Conservation (phyloP, 768 basidiomycete genomes). For the Exsudoporus frostii region DNA sequence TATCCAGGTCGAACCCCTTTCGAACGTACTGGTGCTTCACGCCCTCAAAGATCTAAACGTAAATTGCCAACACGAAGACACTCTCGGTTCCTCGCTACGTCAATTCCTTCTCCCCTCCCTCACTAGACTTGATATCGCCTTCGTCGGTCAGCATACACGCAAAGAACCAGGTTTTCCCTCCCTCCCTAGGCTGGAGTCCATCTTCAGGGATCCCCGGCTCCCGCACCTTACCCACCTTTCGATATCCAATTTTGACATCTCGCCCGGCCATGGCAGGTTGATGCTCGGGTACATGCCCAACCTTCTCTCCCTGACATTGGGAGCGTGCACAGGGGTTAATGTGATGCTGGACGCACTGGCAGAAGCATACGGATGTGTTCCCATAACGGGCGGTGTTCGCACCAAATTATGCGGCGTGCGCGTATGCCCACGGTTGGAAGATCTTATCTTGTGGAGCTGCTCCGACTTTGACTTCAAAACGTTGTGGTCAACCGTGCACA, state of each 20-base stretch:
- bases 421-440: constrained; percentile 48
- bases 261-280: constrained; percentile 35
- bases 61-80: constrained; percentile 41
- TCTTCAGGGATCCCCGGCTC: constrained; percentile 57
- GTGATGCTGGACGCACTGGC: constrained; percentile 40
- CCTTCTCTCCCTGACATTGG: constrained; percentile 46
- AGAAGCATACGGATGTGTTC: constrained; percentile 33
- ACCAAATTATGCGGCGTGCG: constrained; percentile 37
- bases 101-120: constrained; percentile 45
- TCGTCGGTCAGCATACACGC: constrained; percentile 30
- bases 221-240: constrained; percentile 49
- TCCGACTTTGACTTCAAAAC: constrained; percentile 38
- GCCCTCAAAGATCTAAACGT: constrained; percentile 42
- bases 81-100: constrained; percentile 37
- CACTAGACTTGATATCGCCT: constrained; percentile 43
- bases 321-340: constrained; percentile 42
- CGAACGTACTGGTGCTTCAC: constrained; percentile 24
- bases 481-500: constrained; percentile 37
- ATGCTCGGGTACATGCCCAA: constrained; percentile 53
- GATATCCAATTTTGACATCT: constrained; percentile 45
- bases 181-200: constrained; percentile 47
- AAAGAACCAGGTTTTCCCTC: constrained; percentile 26
- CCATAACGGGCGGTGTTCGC: constrained; percentile 9
- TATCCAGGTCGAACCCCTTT: constrained; percentile 28
- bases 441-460: constrained; percentile 52